Evolutionary conservation across 805 yeast species (phyloP).

Genomic region (Huiozyma naganishii): DNA sequence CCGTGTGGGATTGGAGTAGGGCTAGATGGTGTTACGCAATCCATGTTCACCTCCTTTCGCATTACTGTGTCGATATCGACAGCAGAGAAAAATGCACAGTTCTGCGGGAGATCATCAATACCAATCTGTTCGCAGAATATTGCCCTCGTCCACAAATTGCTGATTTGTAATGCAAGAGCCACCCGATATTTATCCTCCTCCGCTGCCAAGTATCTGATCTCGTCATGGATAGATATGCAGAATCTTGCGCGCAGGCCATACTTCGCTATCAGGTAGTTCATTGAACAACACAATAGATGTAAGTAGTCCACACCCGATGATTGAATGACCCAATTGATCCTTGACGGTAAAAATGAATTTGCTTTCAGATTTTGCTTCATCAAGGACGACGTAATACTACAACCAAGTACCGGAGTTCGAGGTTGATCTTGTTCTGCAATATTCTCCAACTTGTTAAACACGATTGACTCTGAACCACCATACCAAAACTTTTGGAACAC

Average conservation of each 20-base stretch:
- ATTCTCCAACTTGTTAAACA: slow-evolving; percentile 79
- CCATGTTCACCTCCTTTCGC: slow-evolving; percentile 86
- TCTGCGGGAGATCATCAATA: slow-evolving; percentile 79
- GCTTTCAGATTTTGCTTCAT: slow-evolving; percentile 52
- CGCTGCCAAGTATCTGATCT: slow-evolving; percentile 68
- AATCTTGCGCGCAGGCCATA: slow-evolving; percentile 67
- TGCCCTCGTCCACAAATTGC: slow-evolving; percentile 93
- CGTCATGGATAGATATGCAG: slow-evolving; percentile 88
- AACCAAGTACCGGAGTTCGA: slow-evolving; percentile 83
- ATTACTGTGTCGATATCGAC: slow-evolving; percentile 83
- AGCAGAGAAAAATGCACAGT: slow-evolving; percentile 90
- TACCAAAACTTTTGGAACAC: slow-evolving; percentile 40
- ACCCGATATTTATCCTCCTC: slow-evolving; percentile 65
- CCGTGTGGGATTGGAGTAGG: slow-evolving; percentile 65
- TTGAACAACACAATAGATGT: slow-evolving; percentile 71
- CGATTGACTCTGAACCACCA: slow-evolving; percentile 90
- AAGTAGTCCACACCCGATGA: slow-evolving; percentile 96
- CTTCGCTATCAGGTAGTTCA: slow-evolving; percentile 66
- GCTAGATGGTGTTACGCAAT: slow-evolving; percentile 86
- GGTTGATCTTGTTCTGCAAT: slow-evolving; percentile 78
- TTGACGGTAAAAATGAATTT: slow-evolving; percentile 67
- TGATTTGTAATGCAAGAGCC: slow-evolving; percentile 75
- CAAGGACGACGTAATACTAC: slow-evolving; percentile 83
- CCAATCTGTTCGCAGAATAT: slow-evolving; percentile 91
- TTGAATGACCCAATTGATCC: slow-evolving; percentile 97